Conservation (phyloP, 148 eudicot genomes). For the Fagopyrum tataricum region DNA sequence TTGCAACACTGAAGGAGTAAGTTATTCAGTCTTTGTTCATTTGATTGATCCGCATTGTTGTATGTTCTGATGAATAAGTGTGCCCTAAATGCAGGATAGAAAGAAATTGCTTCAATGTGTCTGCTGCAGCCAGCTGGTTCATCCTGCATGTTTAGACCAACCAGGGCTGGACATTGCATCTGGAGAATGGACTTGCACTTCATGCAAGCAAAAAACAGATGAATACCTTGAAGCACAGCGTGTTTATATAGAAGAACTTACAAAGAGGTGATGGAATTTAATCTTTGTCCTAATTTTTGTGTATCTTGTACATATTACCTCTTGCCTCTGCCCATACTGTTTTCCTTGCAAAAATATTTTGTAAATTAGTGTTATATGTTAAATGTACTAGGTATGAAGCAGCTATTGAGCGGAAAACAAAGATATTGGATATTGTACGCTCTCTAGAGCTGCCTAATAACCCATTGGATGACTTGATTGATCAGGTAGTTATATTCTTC, state of each 20-base stretch:
- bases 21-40: background rate
- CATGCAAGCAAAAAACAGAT: slow-evolving; percentile 86
- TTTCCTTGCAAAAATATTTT: background rate
- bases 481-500: slow-evolving; percentile 49
- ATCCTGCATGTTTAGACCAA: slow-evolving; percentile 83
- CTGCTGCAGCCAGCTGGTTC: slow-evolving; percentile 70
- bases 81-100: slow-evolving; percentile 56
- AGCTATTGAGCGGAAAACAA: slow-evolving; percentile 65
- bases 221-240: slow-evolving; percentile 70
- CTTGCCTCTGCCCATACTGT: background rate
- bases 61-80: slow-evolving; percentile 13
- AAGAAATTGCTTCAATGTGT: slow-evolving; percentile 86
- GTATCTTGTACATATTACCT: background rate
- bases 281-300: background rate
- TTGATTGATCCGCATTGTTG: slow-evolving; percentile 16
- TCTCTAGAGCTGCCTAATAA: slow-evolving; percentile 89
- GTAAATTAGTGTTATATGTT: background rate
- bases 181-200: slow-evolving; percentile 79
- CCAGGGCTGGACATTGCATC: slow-evolving; percentile 42
- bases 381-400: slow-evolving; percentile 57
- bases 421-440: slow-evolving; percentile 64
- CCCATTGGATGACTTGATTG: slow-evolving; percentile 95
- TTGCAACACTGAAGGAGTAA: slow-evolving; percentile 85
- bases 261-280: slow-evolving; percentile 48
- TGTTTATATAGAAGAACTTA: slow-evolving; percentile 61